Evolutionary conservation across 1,284 basidiomycete species (phyloP).

Genomic region (Entoloma clypeatum): DNA sequence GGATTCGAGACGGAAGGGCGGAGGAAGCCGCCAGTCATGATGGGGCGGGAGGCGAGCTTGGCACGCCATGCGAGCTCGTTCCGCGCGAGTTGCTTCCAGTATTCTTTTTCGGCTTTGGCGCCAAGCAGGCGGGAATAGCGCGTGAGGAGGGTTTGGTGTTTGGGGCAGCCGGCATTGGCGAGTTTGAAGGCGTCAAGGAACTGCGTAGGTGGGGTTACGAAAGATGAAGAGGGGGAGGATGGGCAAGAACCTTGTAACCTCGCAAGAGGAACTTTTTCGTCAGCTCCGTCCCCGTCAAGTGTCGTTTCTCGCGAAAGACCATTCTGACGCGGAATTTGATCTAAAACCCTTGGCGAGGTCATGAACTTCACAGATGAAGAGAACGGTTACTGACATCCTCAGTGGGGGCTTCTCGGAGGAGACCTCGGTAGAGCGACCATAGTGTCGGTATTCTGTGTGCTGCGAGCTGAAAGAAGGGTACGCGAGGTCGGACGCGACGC

Average conservation of each 20-base stretch:
- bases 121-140: conserved; percentile 56
- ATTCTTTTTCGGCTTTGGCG: conserved; percentile 45
- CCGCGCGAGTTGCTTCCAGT: conserved; percentile 42
- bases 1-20: conserved; percentile 58
- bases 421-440: conserved; percentile 65
- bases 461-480: conserved; percentile 67
- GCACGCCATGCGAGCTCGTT: conserved; percentile 52
- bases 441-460: conserved; percentile 75
- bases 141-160: conserved; percentile 41
- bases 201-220: conserved; percentile 32
- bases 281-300: conserved; percentile 44
- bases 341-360: conserved; percentile 33
- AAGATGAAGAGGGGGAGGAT: not conserved
- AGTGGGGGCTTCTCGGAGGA: conserved; percentile 54
- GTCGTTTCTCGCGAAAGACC: conserved; percentile 51
- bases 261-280: conserved; percentile 44
- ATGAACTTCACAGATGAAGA: conserved; percentile 5
- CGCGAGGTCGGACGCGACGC: conserved; percentile 52
- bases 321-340: conserved; percentile 52
- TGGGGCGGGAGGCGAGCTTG: conserved; percentile 51
- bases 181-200: conserved; percentile 57
- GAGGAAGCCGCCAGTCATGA: conserved; percentile 65
- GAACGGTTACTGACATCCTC: conserved; percentile 44
- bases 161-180: conserved; percentile 49
- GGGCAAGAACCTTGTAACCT: conserved; percentile 48